These are phyloP conservation scores for Pulveroboletus ravenelii DNA, from an alignment of 768 basidiomycete species.

Conservation along the genomic window DNA sequence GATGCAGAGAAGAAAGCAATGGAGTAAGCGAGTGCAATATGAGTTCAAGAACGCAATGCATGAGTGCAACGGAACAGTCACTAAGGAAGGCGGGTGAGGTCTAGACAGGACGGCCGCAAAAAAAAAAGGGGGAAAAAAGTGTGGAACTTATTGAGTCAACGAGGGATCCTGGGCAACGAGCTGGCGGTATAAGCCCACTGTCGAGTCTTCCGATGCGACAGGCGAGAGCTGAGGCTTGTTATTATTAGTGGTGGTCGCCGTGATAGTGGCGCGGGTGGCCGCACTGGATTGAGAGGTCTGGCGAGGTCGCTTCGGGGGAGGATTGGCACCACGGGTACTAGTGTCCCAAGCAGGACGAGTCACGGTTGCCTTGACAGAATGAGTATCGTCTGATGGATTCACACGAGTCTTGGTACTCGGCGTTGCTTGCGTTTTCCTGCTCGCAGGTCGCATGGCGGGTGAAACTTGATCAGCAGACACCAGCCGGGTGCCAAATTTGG, in stretches of 20 bases:
- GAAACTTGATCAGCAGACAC: conserved; percentile 54
- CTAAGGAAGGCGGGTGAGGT: conserved; percentile 17
- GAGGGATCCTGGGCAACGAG: conserved; percentile 74
- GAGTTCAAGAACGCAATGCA: conserved; percentile 23
- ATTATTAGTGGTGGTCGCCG: conserved; percentile 26
- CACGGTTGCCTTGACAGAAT: conserved; percentile 66
- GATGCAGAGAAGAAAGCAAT: conserved; percentile 24
- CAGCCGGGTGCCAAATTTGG: conserved; percentile 86
- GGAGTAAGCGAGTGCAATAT: conserved; percentile 26
- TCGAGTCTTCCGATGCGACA: conserved; percentile 69
- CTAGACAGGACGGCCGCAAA: conserved; percentile 12
- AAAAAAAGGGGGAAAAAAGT: conserved; percentile 3
- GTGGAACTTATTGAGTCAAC: conserved; percentile 39
- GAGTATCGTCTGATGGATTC: conserved; percentile 60
- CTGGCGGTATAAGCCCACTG: conserved; percentile 79
- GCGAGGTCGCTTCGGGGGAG: conserved; percentile 53
- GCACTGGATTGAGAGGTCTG: conserved; percentile 72
- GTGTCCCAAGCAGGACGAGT: conserved; percentile 73
- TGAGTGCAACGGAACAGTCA: conserved; percentile 18
- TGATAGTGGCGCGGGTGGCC: conserved; percentile 40
- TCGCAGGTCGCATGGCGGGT: conserved; percentile 49
- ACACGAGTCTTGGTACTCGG: conserved; percentile 40
- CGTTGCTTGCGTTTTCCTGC: conserved; percentile 50
- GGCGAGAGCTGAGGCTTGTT: conserved; percentile 53
- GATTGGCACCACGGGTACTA: conserved; percentile 44